These are phyloP conservation scores for Stellera chamaejasme DNA, from an alignment of 345 rosid species.

Conservation along the genomic window DNA sequence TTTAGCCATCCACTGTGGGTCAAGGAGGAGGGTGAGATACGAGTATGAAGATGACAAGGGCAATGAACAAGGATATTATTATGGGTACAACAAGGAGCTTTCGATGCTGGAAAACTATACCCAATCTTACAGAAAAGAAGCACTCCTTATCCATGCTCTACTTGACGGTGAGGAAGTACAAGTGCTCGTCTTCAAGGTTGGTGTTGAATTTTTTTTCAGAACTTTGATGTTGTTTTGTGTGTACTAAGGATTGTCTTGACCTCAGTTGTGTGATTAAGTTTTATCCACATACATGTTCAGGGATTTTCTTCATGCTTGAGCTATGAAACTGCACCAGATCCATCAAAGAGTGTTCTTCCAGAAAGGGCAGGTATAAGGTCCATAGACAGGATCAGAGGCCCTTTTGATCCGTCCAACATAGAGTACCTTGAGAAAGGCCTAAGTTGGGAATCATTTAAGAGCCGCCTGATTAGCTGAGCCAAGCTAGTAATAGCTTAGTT, in stretches of 20 bases:
- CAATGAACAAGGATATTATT: constrained; percentile 23
- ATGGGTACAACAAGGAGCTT: constrained; percentile 57
- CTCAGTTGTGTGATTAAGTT: neutral
- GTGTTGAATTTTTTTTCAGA: neutral
- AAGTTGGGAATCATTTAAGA: constrained; percentile 38
- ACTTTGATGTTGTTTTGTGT: neutral
- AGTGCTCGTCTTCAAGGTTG: constrained; percentile 68
- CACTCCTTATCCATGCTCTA: constrained; percentile 57
- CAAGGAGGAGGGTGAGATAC: constrained; percentile 42
- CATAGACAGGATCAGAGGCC: constrained; percentile 67
- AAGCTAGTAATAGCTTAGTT: too few relatives aligned
- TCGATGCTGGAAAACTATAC: constrained; percentile 55
- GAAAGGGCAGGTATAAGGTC: constrained; percentile 51
- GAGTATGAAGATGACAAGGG: constrained; percentile 20
- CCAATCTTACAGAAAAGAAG: constrained; percentile 55
- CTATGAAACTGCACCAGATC: constrained; percentile 62
- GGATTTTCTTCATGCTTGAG: constrained; percentile 79
- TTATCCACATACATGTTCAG: constrained; percentile 18
- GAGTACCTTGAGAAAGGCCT: constrained; percentile 51
- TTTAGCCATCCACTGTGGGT: constrained; percentile 14
- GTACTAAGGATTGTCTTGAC: neutral
- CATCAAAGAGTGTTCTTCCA: constrained; percentile 74
- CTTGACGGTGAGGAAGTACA: constrained; percentile 52
- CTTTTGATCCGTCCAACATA: constrained; percentile 67
- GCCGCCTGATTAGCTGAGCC: constrained; percentile 7